phyloP scores from a whole-genome alignment of 768 basidiomycete genomes.

The Podaxis pistillaris region DNA sequence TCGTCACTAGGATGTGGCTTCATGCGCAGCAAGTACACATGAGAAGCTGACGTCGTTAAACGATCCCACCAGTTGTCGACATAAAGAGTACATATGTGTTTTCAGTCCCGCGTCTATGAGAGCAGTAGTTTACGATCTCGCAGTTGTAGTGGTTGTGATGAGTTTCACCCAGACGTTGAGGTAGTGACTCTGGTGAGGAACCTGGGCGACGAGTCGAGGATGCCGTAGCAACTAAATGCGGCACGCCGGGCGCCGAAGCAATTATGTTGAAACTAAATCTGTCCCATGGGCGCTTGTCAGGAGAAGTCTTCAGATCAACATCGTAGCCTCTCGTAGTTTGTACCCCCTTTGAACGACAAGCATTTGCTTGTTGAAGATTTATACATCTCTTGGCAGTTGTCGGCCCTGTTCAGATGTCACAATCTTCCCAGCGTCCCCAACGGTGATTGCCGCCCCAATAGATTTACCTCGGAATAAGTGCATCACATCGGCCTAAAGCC shows the following conservation, averaged over 20 bases:
- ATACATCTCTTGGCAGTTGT: background rate
- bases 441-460: background rate
- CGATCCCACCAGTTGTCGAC: no score
- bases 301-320: background rate
- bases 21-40: no score
- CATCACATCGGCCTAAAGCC: background rate
- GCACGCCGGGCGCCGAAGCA: background rate
- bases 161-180: background rate
- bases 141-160: no score
- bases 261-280: background rate
- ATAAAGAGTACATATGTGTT: no score
- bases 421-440: background rate
- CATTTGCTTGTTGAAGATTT: background rate
- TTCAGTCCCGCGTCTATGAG: no score
- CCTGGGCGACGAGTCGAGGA: background rate
- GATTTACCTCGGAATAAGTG: background rate
- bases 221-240: background rate
- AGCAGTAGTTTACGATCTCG: no score
- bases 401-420: background rate
- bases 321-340: background rate
- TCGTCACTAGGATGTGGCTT: no score
- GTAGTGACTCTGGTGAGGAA: background rate
- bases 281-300: background rate
- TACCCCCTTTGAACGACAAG: background rate
- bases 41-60: no score